Evolutionary conservation across 1,284 basidiomycete genomes (phyloP).

Genomic region (Fomes fomentarius): DNA sequence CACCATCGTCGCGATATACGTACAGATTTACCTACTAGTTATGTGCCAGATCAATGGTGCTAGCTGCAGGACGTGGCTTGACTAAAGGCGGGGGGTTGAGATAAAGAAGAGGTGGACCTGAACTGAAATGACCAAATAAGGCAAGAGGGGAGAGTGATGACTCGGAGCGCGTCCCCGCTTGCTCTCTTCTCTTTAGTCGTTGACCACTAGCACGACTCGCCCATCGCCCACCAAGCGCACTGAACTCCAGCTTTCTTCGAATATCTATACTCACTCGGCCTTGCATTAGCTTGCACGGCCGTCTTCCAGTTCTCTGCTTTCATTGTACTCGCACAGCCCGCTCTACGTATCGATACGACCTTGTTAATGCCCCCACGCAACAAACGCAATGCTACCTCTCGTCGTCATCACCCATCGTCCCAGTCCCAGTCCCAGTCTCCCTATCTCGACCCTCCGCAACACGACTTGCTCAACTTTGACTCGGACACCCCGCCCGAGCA

Average conservation of each 20-base stretch:
- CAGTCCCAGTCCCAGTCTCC: constrained; percentile 6
- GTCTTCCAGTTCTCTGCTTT: neutral
- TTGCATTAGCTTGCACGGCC: constrained; percentile 34
- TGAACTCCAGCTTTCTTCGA: too few relatives aligned
- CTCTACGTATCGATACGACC: constrained; percentile 22
- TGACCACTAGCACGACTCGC: constrained; percentile 5
- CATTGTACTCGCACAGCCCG: constrained; percentile 2
- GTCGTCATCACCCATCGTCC: constrained; percentile 21
- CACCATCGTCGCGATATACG: too few relatives aligned
- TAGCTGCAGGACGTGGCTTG: too few relatives aligned
- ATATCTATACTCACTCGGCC: constrained; percentile 18
- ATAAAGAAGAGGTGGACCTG: too few relatives aligned
- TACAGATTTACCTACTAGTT: too few relatives aligned
- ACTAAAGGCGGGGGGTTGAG: too few relatives aligned
- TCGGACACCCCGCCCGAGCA: constrained; percentile 6
- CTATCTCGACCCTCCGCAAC: too few relatives aligned
- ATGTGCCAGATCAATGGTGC: too few relatives aligned
- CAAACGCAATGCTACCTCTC: constrained; percentile 31
- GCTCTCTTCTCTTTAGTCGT: neutral
- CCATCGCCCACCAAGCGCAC: neutral
- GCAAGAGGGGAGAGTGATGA: constrained; percentile 16
- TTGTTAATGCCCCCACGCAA: constrained; percentile 35
- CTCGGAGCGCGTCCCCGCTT: constrained; percentile 1
- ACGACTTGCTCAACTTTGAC: constrained; percentile 17
- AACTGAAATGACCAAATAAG: constrained; percentile 6